A percentile compares a stretch with the other conserved stretches of the same genome.
Evolutionary conservation across 129 eudicot genomes (phyloP).

Genomic region (Saussurea involucrata): DNA sequence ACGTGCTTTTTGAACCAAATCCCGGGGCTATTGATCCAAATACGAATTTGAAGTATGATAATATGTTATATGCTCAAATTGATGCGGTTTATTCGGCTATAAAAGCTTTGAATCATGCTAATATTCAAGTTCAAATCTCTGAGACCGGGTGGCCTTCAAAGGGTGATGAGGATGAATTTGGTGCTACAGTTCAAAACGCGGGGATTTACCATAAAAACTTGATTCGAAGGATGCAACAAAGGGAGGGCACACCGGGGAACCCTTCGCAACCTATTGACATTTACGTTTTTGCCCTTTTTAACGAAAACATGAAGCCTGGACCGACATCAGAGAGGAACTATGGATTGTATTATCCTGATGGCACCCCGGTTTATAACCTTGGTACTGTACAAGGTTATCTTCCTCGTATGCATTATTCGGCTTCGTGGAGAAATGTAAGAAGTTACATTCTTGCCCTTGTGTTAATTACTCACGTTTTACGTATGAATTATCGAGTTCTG

Average conservation of each 20-base stretch:
- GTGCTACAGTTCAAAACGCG: constrained; percentile 79
- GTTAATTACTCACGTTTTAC: background rate
- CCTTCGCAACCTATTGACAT: constrained; percentile 71
- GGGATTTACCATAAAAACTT: constrained; percentile 78
- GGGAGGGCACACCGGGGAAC: constrained; percentile 79
- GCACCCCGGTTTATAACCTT: constrained; percentile 75
- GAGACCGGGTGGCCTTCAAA: constrained; percentile 99
- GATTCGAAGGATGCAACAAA: constrained; percentile 54
- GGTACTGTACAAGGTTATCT: constrained; percentile 58
- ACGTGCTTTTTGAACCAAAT: constrained; percentile 76
- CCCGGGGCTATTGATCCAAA: constrained; percentile 54
- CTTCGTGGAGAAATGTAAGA: constrained; percentile 59
- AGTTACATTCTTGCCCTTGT: background rate
- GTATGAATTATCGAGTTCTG: background rate
- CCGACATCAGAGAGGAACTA: constrained; percentile 95
- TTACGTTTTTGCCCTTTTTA: constrained; percentile 91
- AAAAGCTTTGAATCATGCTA: constrained; percentile 57
- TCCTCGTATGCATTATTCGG: constrained; percentile 68
- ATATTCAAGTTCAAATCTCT: constrained; percentile 63
- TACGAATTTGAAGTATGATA: constrained; percentile 72
- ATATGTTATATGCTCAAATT: constrained; percentile 95
- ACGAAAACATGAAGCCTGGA: constrained; percentile 85
- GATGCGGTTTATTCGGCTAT: constrained; percentile 95
- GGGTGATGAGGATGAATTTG: constrained; percentile 80
- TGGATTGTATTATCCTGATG: constrained; percentile 88